Conservation (phyloP, 352 stramenopile species). For the Phytophthora nicotianae region DNA sequence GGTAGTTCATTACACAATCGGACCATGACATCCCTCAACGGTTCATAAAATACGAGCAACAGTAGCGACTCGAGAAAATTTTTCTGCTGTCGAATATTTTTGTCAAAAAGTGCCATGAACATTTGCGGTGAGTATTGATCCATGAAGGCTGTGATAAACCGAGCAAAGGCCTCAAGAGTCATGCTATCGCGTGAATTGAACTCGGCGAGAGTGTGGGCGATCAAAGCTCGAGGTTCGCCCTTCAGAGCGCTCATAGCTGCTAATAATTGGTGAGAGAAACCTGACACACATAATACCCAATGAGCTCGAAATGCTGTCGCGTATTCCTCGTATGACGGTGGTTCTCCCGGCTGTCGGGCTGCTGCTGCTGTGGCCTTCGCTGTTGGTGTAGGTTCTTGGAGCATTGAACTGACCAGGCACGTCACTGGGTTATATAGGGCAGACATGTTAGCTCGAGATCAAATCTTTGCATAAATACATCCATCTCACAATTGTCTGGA, state of each 20-base stretch:
- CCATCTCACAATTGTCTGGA: slow-evolving; percentile 56
- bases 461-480: background rate
- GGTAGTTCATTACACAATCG: slow-evolving; percentile 58
- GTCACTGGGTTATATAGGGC: slow-evolving; percentile 34
- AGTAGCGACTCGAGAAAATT: slow-evolving; percentile 63
- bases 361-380: slow-evolving; percentile 28
- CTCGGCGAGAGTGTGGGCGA: slow-evolving; percentile 42
- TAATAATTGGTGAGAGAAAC: slow-evolving; percentile 66
- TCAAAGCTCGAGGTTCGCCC: slow-evolving; percentile 17
- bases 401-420: slow-evolving; percentile 50
- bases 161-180: slow-evolving; percentile 63
- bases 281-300: slow-evolving; percentile 65
- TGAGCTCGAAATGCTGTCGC: slow-evolving; percentile 61
- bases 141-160: slow-evolving; percentile 71
- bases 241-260: slow-evolving; percentile 62
- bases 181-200: slow-evolving; percentile 67
- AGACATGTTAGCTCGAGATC: slow-evolving; percentile 6
- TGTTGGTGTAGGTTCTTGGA: slow-evolving; percentile 45
- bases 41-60: slow-evolving; percentile 68
- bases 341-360: slow-evolving; percentile 37
- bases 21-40: slow-evolving; percentile 62
- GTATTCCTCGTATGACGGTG: slow-evolving; percentile 69
- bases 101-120: slow-evolving; percentile 57
- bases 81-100: slow-evolving; percentile 29
- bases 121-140: slow-evolving; percentile 67